Conservation (phyloP, 305 asterid genomes). For the Rubia peregrina region DNA sequence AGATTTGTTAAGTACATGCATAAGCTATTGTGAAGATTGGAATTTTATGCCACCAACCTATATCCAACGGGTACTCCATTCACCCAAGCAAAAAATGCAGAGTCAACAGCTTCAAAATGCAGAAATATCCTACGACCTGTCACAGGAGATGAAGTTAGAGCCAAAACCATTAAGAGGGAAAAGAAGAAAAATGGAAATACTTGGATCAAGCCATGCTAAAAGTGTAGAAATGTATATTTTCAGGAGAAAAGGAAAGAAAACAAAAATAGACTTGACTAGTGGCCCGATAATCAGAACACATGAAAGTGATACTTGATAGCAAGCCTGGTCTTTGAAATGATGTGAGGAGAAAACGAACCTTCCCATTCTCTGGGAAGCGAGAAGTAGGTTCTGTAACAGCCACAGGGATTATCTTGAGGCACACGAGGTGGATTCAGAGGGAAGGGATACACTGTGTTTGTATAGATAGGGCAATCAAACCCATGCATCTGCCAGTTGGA, state of each 20-base stretch:
- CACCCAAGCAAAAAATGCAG: slow-evolving; percentile 91
- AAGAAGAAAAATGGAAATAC: background rate
- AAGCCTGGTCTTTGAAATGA: background rate
- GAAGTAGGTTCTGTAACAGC: slow-evolving; percentile 88
- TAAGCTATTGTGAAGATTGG: slow-evolving; percentile 4
- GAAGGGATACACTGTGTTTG: slow-evolving; percentile 79
- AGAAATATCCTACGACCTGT: slow-evolving; percentile 88
- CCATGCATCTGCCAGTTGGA: slow-evolving; percentile 99
- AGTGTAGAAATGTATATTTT: background rate
- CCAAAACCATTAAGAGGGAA: background rate
- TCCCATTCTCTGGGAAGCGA: slow-evolving; percentile 88
- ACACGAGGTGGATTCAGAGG: slow-evolving; percentile 87
- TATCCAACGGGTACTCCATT: slow-evolving; percentile 87
- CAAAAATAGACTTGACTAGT: background rate
- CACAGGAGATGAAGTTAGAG: slow-evolving; percentile 13
- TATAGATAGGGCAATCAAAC: slow-evolving; percentile 83
- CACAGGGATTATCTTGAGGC: slow-evolving; percentile 94
- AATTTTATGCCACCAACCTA: slow-evolving; percentile 47
- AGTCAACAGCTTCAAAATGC: slow-evolving; percentile 97
- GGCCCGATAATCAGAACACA: background rate
- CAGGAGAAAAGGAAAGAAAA: background rate
- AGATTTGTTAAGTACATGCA: background rate
- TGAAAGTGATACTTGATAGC: background rate
- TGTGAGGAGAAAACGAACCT: slow-evolving; percentile 42
- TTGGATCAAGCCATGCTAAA: background rate